Percentiles rank a stretch among this genome's conserved stretches.
Evolutionary conservation across 2,329 filamentous ascomycete species (phyloP).

Genomic region (Penicillium crustosum): DNA sequence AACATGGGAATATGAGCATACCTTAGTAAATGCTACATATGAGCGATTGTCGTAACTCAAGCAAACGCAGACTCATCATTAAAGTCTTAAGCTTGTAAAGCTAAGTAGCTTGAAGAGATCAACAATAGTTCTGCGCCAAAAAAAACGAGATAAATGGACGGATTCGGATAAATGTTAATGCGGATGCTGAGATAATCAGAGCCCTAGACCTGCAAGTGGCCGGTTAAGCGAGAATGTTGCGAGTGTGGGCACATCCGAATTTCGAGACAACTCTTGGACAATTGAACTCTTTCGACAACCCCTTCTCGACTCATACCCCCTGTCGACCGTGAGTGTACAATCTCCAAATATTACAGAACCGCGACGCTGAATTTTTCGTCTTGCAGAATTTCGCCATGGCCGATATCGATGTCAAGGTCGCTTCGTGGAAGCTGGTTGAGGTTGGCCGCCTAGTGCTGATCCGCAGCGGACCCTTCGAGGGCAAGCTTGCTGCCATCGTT

Average conservation of each 20-base stretch:
- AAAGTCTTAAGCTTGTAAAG: conserved; percentile 5
- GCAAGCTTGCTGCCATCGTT: conserved; percentile 89
- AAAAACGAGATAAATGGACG: conserved; percentile 24
- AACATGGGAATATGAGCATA: conserved; percentile 22
- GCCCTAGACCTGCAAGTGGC: conserved; percentile 42
- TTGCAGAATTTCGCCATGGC: conserved; percentile 70
- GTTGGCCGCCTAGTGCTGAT: conserved; percentile 96
- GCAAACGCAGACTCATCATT: conserved; percentile 3
- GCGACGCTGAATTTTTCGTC: conserved; percentile 29
- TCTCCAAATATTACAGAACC: conserved; percentile 10
- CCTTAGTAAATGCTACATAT: conserved; percentile 12
- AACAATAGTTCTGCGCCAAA: conserved; percentile 13
- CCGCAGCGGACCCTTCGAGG: conserved; percentile 75
- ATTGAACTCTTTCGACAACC: conserved; percentile 32
- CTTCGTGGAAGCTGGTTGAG: conserved; percentile 94
- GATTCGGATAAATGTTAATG: conserved; percentile 26
- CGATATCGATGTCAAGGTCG: conserved; percentile 77
- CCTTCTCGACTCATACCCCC: conserved; percentile 40
- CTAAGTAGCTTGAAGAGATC: conserved; percentile 12
- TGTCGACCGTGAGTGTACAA: conserved; percentile 44
- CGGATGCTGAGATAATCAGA: conserved; percentile 25
- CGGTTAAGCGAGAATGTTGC: conserved; percentile 41
- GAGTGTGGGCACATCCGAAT: conserved; percentile 44
- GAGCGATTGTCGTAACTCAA: neutral
- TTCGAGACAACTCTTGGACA: conserved; percentile 40